Conservation (phyloP, 2,329 filamentous ascomycete genomes). For the Xylariaceae sp. region DNA sequence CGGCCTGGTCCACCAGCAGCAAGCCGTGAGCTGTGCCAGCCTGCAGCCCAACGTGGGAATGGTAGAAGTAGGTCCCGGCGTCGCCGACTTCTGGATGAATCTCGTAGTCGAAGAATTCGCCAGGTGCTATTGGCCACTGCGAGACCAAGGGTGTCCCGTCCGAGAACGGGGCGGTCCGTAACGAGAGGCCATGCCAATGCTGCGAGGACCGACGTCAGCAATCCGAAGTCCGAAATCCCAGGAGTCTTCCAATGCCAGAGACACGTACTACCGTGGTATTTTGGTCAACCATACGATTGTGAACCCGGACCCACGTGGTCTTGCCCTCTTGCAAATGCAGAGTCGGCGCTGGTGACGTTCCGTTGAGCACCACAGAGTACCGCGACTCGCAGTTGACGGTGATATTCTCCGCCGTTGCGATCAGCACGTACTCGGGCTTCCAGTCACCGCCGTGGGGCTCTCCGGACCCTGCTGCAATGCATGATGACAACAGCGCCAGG, state of each 20-base stretch:
- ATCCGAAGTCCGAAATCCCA: neutral
- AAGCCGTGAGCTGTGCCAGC: slow-evolving; percentile 49
- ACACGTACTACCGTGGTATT: slow-evolving; percentile 48
- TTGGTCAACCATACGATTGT: slow-evolving; percentile 43
- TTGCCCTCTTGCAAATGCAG: slow-evolving; percentile 39
- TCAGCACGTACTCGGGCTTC: slow-evolving; percentile 24
- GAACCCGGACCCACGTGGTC: slow-evolving; percentile 50
- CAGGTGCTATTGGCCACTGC: slow-evolving; percentile 58
- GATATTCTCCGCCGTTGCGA: slow-evolving; percentile 27
- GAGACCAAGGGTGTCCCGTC: slow-evolving; percentile 53
- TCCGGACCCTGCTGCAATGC: too few species aligned
- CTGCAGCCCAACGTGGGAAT: slow-evolving; percentile 59
- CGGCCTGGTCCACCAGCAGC: slow-evolving; percentile 48
- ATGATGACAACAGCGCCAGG: too few species aligned
- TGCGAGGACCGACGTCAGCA: slow-evolving; percentile 21
- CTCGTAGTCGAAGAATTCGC: slow-evolving; percentile 61
- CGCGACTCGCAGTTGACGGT: slow-evolving; percentile 38
- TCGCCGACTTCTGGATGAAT: slow-evolving; percentile 44
- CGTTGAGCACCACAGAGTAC: slow-evolving; percentile 43
- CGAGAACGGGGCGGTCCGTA: slow-evolving; percentile 52
- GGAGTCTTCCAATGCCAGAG: neutral
- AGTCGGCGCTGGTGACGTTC: slow-evolving; percentile 42
- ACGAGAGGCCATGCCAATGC: slow-evolving; percentile 62
- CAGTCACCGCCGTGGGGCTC: slow-evolving; percentile 22
- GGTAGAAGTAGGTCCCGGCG: slow-evolving; percentile 60